Conservation (phyloP, 768 basidiomycete genomes). For the Gloeophyllum trabeum region DNA sequence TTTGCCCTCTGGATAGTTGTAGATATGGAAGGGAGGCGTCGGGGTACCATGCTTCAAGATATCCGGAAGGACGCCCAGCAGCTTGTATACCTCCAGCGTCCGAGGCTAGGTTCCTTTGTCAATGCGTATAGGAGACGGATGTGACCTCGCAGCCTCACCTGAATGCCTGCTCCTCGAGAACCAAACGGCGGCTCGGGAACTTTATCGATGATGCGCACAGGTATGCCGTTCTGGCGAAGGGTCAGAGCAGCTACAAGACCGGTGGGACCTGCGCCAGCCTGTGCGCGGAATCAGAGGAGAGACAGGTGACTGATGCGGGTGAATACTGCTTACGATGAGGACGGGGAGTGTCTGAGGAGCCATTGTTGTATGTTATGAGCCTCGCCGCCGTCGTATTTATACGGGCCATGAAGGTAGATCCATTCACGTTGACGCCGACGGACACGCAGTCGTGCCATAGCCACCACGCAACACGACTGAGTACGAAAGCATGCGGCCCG, state of each 20-base stretch:
- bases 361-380: no score
- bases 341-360: no score
- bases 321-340: no score
- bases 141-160: not conserved
- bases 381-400: no score
- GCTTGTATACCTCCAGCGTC: conserved; percentile 22
- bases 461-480: no score
- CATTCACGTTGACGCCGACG: no score
- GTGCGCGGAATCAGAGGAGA: no score
- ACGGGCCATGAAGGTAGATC: no score
- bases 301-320: no score
- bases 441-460: no score
- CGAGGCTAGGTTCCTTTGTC: conserved; percentile 1
- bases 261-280: conserved; percentile 6
- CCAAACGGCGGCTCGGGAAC: not conserved
- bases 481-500: no score
- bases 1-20: conserved; percentile 21
- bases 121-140: not conserved
- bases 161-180: conserved; percentile 4
- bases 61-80: conserved; percentile 26
- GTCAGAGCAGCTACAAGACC: conserved; percentile 4
- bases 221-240: conserved; percentile 4
- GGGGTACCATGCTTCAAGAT: conserved; percentile 19
- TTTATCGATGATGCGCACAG: conserved; percentile 7
- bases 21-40: conserved; percentile 22